Evolutionary conservation across 2,329 filamentous ascomycete species (phyloP), one percentile per base, ranked within the genome.

Genomic region (Fusarium buxicola): DNA sequence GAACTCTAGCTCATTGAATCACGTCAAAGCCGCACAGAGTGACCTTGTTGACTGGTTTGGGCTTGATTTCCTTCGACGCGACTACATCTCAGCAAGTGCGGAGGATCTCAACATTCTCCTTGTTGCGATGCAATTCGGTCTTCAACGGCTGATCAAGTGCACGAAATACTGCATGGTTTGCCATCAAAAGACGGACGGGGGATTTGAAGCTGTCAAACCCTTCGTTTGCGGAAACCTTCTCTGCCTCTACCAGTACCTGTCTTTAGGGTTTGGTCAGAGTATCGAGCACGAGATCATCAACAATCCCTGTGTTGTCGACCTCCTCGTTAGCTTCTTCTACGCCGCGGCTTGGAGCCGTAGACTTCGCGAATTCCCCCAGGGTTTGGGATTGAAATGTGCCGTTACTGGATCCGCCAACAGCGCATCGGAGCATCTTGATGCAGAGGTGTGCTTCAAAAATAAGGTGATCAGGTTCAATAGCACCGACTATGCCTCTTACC

Each of bases 161-260:
- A 92, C 91, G 0, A 88, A 95, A 50, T 96, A 94, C 74, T 97
- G 94, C 74, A 83, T 96, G 51, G 88, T 94, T 21, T 97, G 94
- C 70, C 91, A 96, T 74, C 84, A 85, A 65, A 89, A 84, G 65
- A 83, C 92, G 31, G 75, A 84, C 1, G 82, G 82, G 3, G 84
- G 86, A 1, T 88, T 94, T 32, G 86, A 89, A 68, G 86, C 89
- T 2, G 79, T 93, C 58, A 92, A 91, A 66, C 91, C 91, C 3
- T 92, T 90, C 59, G 92, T 97, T 39, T 97, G 94, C 76, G 85
- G 86, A 18, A 84, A 86, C 11, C 80, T 83, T 2, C 81, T 97
- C 4, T 97, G 94, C 70, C 79, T 96, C 5, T 96, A 91, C 70
- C 94, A 97, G 72, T 96, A 95, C 77, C 91, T 96, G 82, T 83